Percentiles rank a stretch among this genome's conserved stretches.
Evolutionary conservation across 495 filamentous ascomycete genomes (phyloP).

Genomic region (Penicillium longicatenatum): DNA sequence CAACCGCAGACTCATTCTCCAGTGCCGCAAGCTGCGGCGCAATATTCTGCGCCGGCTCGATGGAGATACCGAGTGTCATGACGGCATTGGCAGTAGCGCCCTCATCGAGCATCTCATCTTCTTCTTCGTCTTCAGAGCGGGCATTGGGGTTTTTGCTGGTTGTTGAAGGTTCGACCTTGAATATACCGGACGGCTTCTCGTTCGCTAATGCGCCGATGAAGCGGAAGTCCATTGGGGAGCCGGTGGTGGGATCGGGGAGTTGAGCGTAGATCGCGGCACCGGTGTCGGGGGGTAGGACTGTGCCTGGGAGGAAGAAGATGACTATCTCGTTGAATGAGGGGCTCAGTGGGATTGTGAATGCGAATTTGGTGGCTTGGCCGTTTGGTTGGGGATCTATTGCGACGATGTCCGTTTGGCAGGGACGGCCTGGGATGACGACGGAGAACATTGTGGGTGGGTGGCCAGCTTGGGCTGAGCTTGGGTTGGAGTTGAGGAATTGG

Average conservation of each 20-base stretch:
- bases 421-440: constrained; percentile 56
- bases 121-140: constrained; percentile 35
- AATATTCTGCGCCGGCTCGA: constrained; percentile 77
- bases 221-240: constrained; percentile 57
- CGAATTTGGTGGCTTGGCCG: constrained; percentile 63
- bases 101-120: constrained; percentile 50
- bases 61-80: constrained; percentile 75
- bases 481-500: background rate
- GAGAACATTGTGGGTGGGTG: constrained; percentile 50
- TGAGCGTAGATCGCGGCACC: constrained; percentile 89
- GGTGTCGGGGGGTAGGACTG: constrained; percentile 68
- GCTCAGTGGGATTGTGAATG: constrained; percentile 60
- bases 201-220: constrained; percentile 86
- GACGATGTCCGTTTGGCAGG: constrained; percentile 63
- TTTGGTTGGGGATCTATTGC: constrained; percentile 50
- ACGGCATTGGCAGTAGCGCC: constrained; percentile 33
- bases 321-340: constrained; percentile 76
- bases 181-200: constrained; percentile 88
- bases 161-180: constrained; percentile 55
- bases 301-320: constrained; percentile 85
- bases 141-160: constrained; percentile 11
- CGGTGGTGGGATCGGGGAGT: constrained; percentile 49
- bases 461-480: background rate
- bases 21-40: constrained; percentile 63
- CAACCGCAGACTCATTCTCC: constrained; percentile 34